phyloP scores from a whole-genome alignment of 164 flowering plant genomes.

The Vitis riparia region DNA sequence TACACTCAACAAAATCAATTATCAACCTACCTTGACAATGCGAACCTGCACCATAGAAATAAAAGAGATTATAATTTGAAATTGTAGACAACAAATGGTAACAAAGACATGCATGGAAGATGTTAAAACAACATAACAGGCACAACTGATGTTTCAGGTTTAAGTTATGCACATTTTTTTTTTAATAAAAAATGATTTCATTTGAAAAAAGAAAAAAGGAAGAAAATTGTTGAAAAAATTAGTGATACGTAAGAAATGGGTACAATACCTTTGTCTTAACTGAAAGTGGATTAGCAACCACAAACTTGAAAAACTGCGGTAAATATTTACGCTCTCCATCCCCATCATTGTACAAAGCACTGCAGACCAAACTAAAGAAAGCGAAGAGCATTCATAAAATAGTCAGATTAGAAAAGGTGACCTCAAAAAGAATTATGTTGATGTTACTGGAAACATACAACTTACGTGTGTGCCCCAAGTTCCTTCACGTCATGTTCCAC shows the following conservation, averaged over 20 bases:
- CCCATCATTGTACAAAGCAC: conserved; percentile 88
- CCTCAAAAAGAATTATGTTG: not conserved
- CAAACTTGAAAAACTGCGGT: conserved; percentile 95
- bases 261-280: conserved; percentile 91
- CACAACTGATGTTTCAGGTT: not conserved
- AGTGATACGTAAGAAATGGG: not conserved
- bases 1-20: conserved; percentile 22
- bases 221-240: too few relatives aligned
- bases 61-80: not conserved
- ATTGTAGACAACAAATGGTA: not conserved
- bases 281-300: conserved; percentile 94
- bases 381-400: not conserved
- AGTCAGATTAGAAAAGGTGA: not conserved
- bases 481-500: conserved; percentile 99
- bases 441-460: not conserved
- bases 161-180: too few relatives aligned
- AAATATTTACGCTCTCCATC: conserved; percentile 94
- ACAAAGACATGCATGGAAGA: not conserved
- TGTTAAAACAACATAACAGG: not conserved
- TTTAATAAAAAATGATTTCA: not conserved
- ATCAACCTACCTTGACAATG: conserved; percentile 80
- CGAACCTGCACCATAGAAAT: conserved; percentile 78
- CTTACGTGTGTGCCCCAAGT: conserved; percentile 96
- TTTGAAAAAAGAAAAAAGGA: not conserved
- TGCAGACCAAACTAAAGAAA: conserved; percentile 73